phyloP scores from a whole-genome alignment of 2,329 filamentous ascomycete genomes.

The Leptoxyphium fumago region DNA sequence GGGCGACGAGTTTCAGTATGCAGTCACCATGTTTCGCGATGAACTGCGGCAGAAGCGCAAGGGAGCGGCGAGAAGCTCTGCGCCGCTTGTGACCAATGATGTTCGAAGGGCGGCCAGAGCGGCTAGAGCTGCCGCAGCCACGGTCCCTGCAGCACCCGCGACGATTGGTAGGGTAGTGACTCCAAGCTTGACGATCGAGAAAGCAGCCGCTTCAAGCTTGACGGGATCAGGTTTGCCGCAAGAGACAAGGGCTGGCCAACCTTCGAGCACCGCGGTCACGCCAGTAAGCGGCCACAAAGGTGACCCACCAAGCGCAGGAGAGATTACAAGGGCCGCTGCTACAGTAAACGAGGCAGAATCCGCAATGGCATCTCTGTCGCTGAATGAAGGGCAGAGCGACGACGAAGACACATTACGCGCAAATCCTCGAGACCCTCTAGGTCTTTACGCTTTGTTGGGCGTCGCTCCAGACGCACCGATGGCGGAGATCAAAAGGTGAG shows the following conservation, averaged over 20 bases:
- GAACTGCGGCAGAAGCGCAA: background rate
- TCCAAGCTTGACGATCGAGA: background rate
- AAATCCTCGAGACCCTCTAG: background rate
- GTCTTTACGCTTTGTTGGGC: slow-evolving; percentile 2
- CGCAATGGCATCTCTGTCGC: background rate
- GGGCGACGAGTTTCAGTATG: slow-evolving; percentile 3
- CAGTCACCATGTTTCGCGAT: background rate
- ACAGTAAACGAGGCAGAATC: background rate
- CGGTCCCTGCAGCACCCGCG: background rate
- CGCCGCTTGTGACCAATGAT: background rate
- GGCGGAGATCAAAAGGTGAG: slow-evolving; percentile 1
- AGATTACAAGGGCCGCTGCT: background rate
- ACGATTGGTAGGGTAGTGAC: background rate
- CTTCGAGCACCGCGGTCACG: background rate
- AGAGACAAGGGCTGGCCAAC: background rate
- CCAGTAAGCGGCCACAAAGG: background rate
- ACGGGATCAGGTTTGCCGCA: no score
- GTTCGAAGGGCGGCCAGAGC: background rate
- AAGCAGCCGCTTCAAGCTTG: background rate
- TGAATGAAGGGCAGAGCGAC: background rate
- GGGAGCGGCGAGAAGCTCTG: background rate
- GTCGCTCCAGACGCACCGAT: slow-evolving; percentile 1
- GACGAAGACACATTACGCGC: background rate
- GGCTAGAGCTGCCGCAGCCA: background rate
- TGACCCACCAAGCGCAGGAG: background rate